Evolutionary conservation across 139 green algal species (phyloP).

Genomic region (Mesotaenium endlicherianum): DNA sequence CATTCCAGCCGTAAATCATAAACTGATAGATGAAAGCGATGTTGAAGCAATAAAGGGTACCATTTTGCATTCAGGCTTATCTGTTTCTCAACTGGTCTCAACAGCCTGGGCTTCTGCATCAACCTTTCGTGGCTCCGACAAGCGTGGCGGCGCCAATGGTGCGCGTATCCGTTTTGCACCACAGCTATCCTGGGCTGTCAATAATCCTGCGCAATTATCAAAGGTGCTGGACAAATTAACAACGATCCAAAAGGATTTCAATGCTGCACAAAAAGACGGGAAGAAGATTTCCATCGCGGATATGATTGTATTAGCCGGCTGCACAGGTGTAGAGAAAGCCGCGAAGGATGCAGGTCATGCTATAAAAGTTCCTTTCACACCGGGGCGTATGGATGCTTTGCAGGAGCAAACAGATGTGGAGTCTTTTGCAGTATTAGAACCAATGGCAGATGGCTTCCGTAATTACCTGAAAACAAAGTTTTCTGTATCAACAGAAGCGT

Average conservation of each 20-base stretch:
- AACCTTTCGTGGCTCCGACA: neutral
- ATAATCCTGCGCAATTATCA: neutral
- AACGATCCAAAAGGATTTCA: neutral
- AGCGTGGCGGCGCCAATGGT: slow-evolving; percentile 7
- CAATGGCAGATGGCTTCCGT: neutral
- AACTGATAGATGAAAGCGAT: neutral
- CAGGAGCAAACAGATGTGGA: neutral
- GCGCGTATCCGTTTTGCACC: neutral
- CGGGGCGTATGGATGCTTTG: neutral
- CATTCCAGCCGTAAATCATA: neutral
- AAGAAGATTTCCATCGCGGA: neutral
- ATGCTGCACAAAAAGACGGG: neutral
- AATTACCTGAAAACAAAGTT: neutral
- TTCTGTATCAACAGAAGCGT: neutral
- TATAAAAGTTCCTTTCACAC: neutral
- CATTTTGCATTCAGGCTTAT: neutral
- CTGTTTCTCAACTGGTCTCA: neutral
- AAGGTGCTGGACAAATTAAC: neutral
- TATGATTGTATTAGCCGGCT: neutral
- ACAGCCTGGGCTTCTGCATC: neutral
- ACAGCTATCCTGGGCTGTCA: neutral
- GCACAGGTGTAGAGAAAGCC: neutral
- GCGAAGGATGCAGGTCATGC: neutral
- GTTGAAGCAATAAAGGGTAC: neutral
- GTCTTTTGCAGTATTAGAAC: neutral